phyloP scores from a whole-genome alignment of 176 grass and related monocot species.

The Echinochloa phyllopogon region DNA sequence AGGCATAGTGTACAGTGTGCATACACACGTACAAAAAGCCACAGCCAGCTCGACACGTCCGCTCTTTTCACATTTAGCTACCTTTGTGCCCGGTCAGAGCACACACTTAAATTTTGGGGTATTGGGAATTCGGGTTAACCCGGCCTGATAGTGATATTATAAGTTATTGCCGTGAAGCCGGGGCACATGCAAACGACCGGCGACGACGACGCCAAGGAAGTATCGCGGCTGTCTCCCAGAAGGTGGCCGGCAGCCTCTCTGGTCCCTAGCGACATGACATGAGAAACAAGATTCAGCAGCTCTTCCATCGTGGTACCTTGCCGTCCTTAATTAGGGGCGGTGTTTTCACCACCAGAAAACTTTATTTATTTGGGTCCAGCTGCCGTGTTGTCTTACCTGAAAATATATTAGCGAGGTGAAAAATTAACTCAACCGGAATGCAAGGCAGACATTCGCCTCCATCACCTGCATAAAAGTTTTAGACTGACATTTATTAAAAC shows the following conservation, averaged over 20 bases:
- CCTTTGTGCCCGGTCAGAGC: not conserved
- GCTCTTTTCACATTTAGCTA: not conserved
- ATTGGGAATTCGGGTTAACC: not conserved
- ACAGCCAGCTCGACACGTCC: not conserved
- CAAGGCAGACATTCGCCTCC: too few species aligned
- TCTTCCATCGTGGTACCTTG: not conserved
- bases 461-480: too few species aligned
- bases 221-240: conserved; percentile 29
- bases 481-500: too few species aligned
- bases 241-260: not conserved
- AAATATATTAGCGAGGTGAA: too few species aligned
- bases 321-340: too few species aligned
- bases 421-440: too few species aligned
- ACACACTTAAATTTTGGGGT: not conserved
- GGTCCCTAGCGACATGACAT: not conserved
- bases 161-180: conserved; percentile 5
- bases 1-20: not conserved
- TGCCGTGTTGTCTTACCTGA: too few species aligned
- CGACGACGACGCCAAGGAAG: not conserved
- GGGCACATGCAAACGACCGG: conserved; percentile 24
- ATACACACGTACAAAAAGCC: not conserved
- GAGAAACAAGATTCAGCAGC: too few species aligned
- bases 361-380: too few species aligned
- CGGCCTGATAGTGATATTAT: not conserved
- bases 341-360: too few species aligned